Evolutionary conservation across 352 stramenopile genomes (phyloP), one percentile per base, ranked within the genome.

Genomic region (Globisporangium rhizosaccharum): DNA sequence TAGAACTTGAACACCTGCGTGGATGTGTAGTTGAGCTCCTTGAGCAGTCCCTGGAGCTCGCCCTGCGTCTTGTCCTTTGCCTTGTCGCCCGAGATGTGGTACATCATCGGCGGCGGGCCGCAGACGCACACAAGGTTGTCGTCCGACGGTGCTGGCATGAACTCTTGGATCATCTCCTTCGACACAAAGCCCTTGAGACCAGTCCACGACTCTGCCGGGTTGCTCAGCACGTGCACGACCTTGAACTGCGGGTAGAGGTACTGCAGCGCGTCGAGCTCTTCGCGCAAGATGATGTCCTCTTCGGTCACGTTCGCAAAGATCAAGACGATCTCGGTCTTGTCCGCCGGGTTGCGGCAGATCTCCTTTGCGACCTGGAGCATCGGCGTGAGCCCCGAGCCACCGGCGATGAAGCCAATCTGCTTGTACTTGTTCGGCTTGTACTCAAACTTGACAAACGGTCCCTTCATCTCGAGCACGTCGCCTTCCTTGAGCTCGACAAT

Each of bases 401-500:
- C 91, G 56, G 91, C 90, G 59, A 97, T 87, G 56, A 97, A 70
- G 6, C 86, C 88, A 52, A 97, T 85, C 61, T 89, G 76, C 68
- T 96, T 96, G 70, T 94, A 94, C 68, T 72, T 70, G 75, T 97
- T 97, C 51, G 88, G 62, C 65, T 66, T 72, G 78, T 97, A 96
- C 28, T 64, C 66, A 53, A 97, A 85, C 73, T 97, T 97, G 37
- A 66, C 20, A 50, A 96, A 90, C 7, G 90, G 91, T 1, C 91
- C 91, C 68, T 96, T 97, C 77, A 97, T 92, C 59, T 96, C 85
- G 11, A 97, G 72, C 51, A 67, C 60, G 65, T 97, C 91, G 9
- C 91, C 91, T 25, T 79, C 71, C 56, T 96, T 81, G 23, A 97
- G 76, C 39, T 76, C 57, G 53, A 88, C 74, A 12, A 97, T 85